A percentile compares a stretch with the other conserved stretches of the same genome.
Evolutionary conservation across 1,284 basidiomycete species (phyloP).

Genomic region (Hemileia vastatrix): DNA sequence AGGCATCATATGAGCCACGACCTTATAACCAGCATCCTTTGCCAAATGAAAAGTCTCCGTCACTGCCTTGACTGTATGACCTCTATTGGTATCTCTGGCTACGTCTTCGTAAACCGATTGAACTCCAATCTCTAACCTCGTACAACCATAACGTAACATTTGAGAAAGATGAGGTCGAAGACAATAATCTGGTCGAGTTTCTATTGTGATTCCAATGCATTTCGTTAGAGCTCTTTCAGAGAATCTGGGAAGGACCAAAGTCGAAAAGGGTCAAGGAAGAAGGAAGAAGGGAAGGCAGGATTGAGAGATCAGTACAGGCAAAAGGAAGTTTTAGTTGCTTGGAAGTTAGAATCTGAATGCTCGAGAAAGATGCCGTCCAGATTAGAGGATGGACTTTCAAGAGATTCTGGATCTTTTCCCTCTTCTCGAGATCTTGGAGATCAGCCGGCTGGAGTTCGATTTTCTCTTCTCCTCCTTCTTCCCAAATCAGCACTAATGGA

Average conservation of each 20-base stretch:
- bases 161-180: slow-evolving; percentile 41
- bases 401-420: too few species aligned
- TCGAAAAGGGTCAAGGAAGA: neutral
- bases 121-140: slow-evolving; percentile 44
- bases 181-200: slow-evolving; percentile 43
- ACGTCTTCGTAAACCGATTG: slow-evolving; percentile 44
- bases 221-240: slow-evolving; percentile 42
- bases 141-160: slow-evolving; percentile 44
- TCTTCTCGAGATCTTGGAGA: too few species aligned
- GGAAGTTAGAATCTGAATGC: too few species aligned
- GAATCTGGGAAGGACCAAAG: too few species aligned
- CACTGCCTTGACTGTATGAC: slow-evolving; percentile 44
- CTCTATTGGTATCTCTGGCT: slow-evolving; percentile 42
- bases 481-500: too few species aligned
- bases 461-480: too few species aligned
- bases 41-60: slow-evolving; percentile 44
- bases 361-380: too few species aligned
- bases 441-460: too few species aligned
- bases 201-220: slow-evolving; percentile 44
- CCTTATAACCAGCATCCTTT: slow-evolving; percentile 45
- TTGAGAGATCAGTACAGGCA: neutral
- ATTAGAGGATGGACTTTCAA: too few species aligned
- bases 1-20: too few species aligned
- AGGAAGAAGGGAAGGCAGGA: neutral
- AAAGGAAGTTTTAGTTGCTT: too few species aligned